Evolutionary conservation across 2,329 filamentous ascomycete genomes (phyloP).

Genomic region (Aspergillus puulaauensis): DNA sequence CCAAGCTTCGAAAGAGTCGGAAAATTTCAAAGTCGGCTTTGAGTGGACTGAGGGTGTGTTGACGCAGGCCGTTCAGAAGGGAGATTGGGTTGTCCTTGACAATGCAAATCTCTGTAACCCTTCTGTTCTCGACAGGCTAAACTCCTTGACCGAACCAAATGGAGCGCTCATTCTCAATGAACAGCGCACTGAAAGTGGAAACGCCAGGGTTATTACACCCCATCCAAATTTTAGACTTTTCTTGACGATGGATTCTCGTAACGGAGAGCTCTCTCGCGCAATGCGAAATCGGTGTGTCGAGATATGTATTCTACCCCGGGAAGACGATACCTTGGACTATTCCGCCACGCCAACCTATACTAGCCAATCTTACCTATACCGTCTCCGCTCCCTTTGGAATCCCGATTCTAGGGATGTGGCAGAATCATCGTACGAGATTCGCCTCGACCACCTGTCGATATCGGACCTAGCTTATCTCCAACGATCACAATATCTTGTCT

Average conservation of each 20-base stretch:
- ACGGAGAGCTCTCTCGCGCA: slow-evolving; percentile 90
- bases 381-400: slow-evolving; percentile 37
- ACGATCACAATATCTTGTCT: slow-evolving; percentile 24
- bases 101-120: slow-evolving; percentile 97
- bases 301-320: slow-evolving; percentile 66
- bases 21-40: slow-evolving; percentile 70
- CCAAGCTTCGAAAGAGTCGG: slow-evolving; percentile 56
- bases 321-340: slow-evolving; percentile 19
- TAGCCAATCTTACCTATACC: slow-evolving; percentile 40
- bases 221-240: slow-evolving; percentile 90
- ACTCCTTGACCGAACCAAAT: slow-evolving; percentile 88
- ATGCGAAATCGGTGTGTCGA: slow-evolving; percentile 96
- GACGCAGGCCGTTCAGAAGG: slow-evolving; percentile 79
- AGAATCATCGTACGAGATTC: slow-evolving; percentile 27
- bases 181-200: slow-evolving; percentile 78
- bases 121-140: slow-evolving; percentile 89
- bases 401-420: slow-evolving; percentile 17
- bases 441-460: slow-evolving; percentile 39
- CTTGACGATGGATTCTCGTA: slow-evolving; percentile 85
- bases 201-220: slow-evolving; percentile 74
- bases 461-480: slow-evolving; percentile 35
- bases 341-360: slow-evolving; percentile 35
- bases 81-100: slow-evolving; percentile 91
- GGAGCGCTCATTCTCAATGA: slow-evolving; percentile 90
- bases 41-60: slow-evolving; percentile 96